phyloP scores from a whole-genome alignment of 2,329 filamentous ascomycete species.

The Fusarium sp. region DNA sequence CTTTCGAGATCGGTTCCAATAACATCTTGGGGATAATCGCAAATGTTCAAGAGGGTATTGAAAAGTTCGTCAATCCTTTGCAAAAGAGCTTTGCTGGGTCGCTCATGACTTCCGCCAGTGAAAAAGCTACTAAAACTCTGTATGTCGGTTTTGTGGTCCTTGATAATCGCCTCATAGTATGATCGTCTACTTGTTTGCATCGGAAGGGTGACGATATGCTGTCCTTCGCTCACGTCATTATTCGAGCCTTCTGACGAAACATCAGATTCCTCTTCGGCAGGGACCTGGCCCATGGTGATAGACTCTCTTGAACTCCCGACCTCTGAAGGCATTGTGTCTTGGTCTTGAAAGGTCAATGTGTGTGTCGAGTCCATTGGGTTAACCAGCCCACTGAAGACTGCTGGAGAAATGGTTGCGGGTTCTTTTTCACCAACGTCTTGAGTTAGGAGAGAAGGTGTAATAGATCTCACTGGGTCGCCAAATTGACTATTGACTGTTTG shows the following conservation, averaged over 20 bases:
- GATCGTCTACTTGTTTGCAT: slow-evolving; percentile 68
- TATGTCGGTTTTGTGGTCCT: slow-evolving; percentile 61
- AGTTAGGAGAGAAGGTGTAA: slow-evolving; percentile 41
- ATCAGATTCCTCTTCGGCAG: slow-evolving; percentile 44
- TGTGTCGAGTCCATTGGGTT: slow-evolving; percentile 44
- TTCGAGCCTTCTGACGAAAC: slow-evolving; percentile 38
- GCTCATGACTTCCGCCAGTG: slow-evolving; percentile 55
- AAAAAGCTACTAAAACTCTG: slow-evolving; percentile 63
- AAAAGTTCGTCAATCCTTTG: slow-evolving; percentile 68
- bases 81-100: slow-evolving; percentile 59
- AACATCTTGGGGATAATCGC: slow-evolving; percentile 70
- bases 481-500: slow-evolving; percentile 44
- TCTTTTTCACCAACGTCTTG: slow-evolving; percentile 43
- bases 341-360: slow-evolving; percentile 40
- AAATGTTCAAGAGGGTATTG: slow-evolving; percentile 66
- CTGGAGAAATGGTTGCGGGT: slow-evolving; percentile 57
- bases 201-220: slow-evolving; percentile 70
- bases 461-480: slow-evolving; percentile 30
- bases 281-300: slow-evolving; percentile 49
- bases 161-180: slow-evolving; percentile 66
- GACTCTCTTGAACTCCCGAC: slow-evolving; percentile 46
- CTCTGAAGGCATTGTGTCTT: slow-evolving; percentile 35
- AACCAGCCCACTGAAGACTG: slow-evolving; percentile 55
- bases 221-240: slow-evolving; percentile 41
- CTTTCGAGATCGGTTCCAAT: slow-evolving; percentile 60